Base-by-base conservation (phyloP, 2,329 filamentous ascomycete species). In the Ophiosphaerella narmari region DNA sequence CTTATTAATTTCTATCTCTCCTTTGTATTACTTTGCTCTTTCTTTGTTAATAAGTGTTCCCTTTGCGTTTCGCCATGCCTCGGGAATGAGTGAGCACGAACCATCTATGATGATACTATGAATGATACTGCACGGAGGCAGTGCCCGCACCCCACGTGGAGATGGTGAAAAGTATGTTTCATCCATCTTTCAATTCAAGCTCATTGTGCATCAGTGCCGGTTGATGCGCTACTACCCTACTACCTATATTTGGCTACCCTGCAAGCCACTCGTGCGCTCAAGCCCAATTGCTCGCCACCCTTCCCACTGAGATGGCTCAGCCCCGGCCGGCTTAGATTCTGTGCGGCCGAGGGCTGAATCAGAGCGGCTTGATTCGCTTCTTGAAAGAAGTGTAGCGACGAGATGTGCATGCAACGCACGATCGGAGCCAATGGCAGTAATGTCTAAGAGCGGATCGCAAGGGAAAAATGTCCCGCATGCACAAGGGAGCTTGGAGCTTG, bases 241-340 rank as follows among this genome's bases (percentile, higher is more conserved):
- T 29, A 29, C 26, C 26, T 64, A 57, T 59, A 57, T 65, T 61
- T 57, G 52, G 45, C 29, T 26, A 24, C 46, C 38, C 51, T 43
- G 40, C 43, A 52, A 50, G 55, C 52, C 51, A 57, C 36, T 48
- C 59, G 52, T 49, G 54, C 48, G 54, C 50, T 48, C 34, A 50
- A 45, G 41, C 43, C 57, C 51, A 46, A 55, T 55, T 46, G 52
- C 48, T 43, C 37, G 46, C 53, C 55, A 58, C 52, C 47, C 52
- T 56, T 44, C 57, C 46, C 51, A 46, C 46, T 54, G 40, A 43
- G 50, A 52, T 49, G 45, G 55, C 61, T 66, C 63, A 64, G 65
- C 65, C 66, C 60, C 62, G 58, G 53, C 49, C 48, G 63, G 55
- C 57, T 55, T 50, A 47, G 46, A 14, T n/a, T 48, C 33, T 39